Evolutionary conservation across 768 basidiomycete species (phyloP), one percentile per base, ranked within the genome.

Genomic region (Neoboletus magnificus): DNA sequence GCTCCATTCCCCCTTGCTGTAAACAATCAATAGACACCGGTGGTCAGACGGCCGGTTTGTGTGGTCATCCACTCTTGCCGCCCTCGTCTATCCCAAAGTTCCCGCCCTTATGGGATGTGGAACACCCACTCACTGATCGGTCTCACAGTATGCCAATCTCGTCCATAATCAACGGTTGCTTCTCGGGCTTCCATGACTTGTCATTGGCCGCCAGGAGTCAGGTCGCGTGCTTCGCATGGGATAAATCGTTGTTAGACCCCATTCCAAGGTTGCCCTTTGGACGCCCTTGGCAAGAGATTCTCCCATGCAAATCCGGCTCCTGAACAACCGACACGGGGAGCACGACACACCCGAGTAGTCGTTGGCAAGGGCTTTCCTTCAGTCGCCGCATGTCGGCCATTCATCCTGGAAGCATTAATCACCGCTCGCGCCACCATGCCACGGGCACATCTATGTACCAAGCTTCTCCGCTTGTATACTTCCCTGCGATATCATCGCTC

Each of bases 401-500:
- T 60, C 54, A 56, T 55, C 56, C 62, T 67, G 56, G 63, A 67
- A 62, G 57, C 42, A 43, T 70, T 65, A 62, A 70, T 71, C 68
- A 60, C 68, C 58, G 54, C 59, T 52, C 18, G 69, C 62, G 70
- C 67, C 67, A 64, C 69, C 58, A 60, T 52, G 41, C 52, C 52
- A 62, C 57, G 59, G 61, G 53, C 55, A 51, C 52, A 30, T 66
- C 61, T 20, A 59, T 48, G 51, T 35, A 57, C 50, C 36, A 54
- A 45, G 30, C 65, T 61, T 67, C 67, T 64, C 62, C 50, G 62
- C 56, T 46, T 56, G 55, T 20, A 41, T 50, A 48, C 59, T 67
- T 67, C 53, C 54, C 45, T 67, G 66, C 66, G 66, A 66, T 36
- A 63, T 62, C 57, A 68, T 69, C 67, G 65, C 65, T 57, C 48